Evolutionary conservation across 75 land plant genomes (phyloP).

Genomic region (Selaginella moellendorffii): DNA sequence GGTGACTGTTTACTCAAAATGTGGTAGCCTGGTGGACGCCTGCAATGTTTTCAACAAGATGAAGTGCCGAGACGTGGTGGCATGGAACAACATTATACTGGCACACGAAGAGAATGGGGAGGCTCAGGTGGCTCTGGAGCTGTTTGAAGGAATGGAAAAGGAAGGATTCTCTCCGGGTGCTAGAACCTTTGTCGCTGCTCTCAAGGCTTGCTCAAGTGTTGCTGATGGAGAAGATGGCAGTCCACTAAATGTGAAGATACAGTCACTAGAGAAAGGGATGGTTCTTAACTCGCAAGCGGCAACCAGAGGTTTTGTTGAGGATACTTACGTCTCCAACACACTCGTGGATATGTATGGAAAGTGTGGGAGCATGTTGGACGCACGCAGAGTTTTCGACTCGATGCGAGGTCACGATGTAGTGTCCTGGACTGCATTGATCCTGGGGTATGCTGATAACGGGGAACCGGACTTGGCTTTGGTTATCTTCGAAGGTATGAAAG

Average conservation of each 20-base stretch:
- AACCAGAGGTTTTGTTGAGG: not conserved
- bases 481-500: not conserved
- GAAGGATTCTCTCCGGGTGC: not conserved
- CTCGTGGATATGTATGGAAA: constrained; percentile 3
- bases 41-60: not conserved
- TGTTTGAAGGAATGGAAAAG: not conserved
- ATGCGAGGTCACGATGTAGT: constrained; percentile 4
- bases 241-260: not conserved
- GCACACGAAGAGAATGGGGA: not conserved
- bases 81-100: not conserved
- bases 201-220: not conserved
- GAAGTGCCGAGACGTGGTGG: not conserved
- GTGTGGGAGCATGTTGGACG: constrained; percentile 8
- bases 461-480: not conserved
- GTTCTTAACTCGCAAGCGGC: not conserved
- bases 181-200: constrained; percentile 5
- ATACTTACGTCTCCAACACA: not conserved
- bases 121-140: not conserved
- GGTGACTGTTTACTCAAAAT: not conserved
- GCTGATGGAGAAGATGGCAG: not conserved
- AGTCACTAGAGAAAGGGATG: not conserved
- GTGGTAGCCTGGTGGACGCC: constrained; percentile 1
- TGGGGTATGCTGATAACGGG: not conserved
- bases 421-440: not conserved
- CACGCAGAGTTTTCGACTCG: not conserved